Conservation (phyloP, 495 filamentous ascomycete species). For the Aspergillus sclerotioniger region DNA sequence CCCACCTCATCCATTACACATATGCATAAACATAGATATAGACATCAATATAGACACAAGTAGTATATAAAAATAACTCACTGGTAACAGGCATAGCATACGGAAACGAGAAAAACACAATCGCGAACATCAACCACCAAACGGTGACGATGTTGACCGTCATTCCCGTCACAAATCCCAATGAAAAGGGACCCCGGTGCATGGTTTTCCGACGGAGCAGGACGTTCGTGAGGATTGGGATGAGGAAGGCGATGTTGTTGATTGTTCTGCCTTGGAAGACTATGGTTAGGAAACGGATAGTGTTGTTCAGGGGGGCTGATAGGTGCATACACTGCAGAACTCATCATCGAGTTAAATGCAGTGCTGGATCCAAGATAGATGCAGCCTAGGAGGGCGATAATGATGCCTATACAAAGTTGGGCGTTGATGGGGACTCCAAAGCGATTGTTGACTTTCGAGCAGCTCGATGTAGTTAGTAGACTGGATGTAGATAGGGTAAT, state of each 20-base stretch:
- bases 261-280: constrained; percentile 28
- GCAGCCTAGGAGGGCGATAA: constrained; percentile 62
- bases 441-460: constrained; percentile 26
- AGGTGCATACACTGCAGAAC: constrained; percentile 48
- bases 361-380: constrained; percentile 68
- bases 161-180: constrained; percentile 30
- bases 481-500: not conserved
- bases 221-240: constrained; percentile 38
- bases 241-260: constrained; percentile 36
- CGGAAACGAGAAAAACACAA: constrained; percentile 74
- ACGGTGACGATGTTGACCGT: constrained; percentile 35
- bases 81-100: constrained; percentile 51
- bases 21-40: too few relatives aligned
- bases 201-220: constrained; percentile 32
- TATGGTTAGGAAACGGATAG: not conserved
- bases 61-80: constrained; percentile 14
- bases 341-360: constrained; percentile 68
- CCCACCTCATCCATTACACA: not conserved
- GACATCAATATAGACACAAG: too few relatives aligned
- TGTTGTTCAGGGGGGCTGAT: not conserved
- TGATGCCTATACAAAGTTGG: constrained; percentile 55
- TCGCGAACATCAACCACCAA: constrained; percentile 38
- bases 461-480: constrained; percentile 13
- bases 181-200: constrained; percentile 33
- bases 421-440: constrained; percentile 52